These are phyloP conservation scores for Neophaeococcomyces mojaviensis DNA, from an alignment of 2,329 filamentous ascomycete species.

Conservation along the genomic window DNA sequence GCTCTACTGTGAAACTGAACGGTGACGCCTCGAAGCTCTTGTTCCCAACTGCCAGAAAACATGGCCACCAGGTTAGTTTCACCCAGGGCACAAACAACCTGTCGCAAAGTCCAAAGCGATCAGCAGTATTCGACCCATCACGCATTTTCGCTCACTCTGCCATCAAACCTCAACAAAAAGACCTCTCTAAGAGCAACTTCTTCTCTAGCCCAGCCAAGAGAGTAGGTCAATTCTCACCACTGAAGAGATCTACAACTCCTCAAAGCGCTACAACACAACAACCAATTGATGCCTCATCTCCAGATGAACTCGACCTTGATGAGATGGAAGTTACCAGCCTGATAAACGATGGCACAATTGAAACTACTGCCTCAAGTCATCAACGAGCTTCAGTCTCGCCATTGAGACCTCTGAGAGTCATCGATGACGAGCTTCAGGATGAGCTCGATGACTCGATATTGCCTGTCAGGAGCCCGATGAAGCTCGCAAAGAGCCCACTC, in stretches of 20 bases:
- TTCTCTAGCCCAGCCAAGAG: conserved; percentile 36
- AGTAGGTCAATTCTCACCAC: conserved; percentile 30
- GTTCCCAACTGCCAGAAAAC: conserved; percentile 1
- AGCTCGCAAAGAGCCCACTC: not conserved
- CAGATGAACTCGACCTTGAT: conserved; percentile 7
- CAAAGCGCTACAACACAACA: not conserved
- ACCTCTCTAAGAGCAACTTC: conserved; percentile 30
- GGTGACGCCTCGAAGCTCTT: no score
- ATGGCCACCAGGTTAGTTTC: conserved; percentile 8
- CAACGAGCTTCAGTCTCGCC: conserved; percentile 22
- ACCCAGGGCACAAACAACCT: conserved; percentile 28
- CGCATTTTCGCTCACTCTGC: conserved; percentile 30
- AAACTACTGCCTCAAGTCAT: conserved; percentile 20
- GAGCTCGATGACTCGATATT: conserved; percentile 24
- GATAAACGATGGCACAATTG: conserved; percentile 7
- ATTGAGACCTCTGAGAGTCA: conserved; percentile 18
- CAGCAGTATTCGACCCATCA: conserved; percentile 26
- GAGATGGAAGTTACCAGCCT: conserved; percentile 6
- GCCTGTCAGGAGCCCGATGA: conserved; percentile 18
- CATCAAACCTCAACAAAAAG: conserved; percentile 25
- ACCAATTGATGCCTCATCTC: not conserved
- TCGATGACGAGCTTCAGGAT: conserved; percentile 19
- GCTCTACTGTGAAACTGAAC: no score
- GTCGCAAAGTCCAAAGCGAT: conserved; percentile 38
- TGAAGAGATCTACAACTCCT: conserved; percentile 26